Evolutionary conservation across 2,329 filamentous ascomycete genomes (phyloP).

Genomic region (Colletotrichum sp.): DNA sequence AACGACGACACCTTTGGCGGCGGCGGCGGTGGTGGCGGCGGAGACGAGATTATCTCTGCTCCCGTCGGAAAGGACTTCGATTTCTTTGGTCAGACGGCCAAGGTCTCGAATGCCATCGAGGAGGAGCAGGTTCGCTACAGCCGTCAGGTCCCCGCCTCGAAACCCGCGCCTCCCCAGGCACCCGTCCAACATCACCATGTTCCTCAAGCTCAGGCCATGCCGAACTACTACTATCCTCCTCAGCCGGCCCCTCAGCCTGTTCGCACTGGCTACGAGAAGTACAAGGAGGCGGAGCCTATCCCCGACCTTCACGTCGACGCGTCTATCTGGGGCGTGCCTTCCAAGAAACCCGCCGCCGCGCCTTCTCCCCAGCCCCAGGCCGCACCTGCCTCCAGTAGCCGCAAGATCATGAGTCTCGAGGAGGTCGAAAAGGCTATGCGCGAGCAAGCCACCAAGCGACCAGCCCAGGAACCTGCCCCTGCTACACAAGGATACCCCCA

Average conservation of each 20-base stretch:
- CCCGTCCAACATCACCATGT: slow-evolving; percentile 28
- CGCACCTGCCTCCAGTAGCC: slow-evolving; percentile 42
- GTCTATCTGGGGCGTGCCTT: slow-evolving; percentile 84
- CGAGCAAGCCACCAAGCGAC: slow-evolving; percentile 62
- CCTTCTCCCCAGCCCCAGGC: slow-evolving; percentile 27
- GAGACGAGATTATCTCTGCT: slow-evolving; percentile 43
- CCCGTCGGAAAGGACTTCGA: slow-evolving; percentile 92
- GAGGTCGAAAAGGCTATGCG: slow-evolving; percentile 96
- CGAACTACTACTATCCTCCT: slow-evolving; percentile 36
- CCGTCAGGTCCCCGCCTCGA: slow-evolving; percentile 70
- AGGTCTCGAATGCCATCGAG: slow-evolving; percentile 83
- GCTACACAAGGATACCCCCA: slow-evolving; percentile 28
- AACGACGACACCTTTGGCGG: slow-evolving; percentile 93
- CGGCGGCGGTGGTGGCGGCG: slow-evolving; percentile 42
- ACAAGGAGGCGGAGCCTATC: slow-evolving; percentile 78
- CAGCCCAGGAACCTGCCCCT: slow-evolving; percentile 34
- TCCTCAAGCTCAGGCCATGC: not conserved
- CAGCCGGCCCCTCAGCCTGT: slow-evolving; percentile 54
- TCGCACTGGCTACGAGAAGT: slow-evolving; percentile 89
- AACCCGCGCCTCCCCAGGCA: slow-evolving; percentile 32
- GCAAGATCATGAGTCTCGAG: slow-evolving; percentile 93
- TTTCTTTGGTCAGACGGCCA: slow-evolving; percentile 91
- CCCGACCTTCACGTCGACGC: slow-evolving; percentile 92
- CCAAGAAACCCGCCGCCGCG: slow-evolving; percentile 55
- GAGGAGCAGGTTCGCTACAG: slow-evolving; percentile 89